Percentiles rank a stretch among this genome's conserved stretches.
phyloP scores from a whole-genome alignment of 257 asterid genomes.

The Euphrasia confusa region DNA sequence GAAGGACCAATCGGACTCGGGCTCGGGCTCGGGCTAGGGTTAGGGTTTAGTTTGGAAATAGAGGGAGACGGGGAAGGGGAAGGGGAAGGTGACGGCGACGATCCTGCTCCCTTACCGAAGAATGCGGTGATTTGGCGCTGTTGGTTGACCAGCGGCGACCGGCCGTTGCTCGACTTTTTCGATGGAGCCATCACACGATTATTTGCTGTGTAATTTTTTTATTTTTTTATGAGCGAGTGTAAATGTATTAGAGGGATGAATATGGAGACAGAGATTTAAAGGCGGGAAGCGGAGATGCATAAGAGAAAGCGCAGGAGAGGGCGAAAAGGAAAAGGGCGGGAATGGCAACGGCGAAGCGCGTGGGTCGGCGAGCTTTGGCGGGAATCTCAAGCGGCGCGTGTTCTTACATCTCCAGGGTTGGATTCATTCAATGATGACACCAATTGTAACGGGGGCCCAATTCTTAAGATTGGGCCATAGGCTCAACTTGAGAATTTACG shows the following conservation, averaged over 20 bases:
- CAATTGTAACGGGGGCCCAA: no score
- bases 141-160: conserved; percentile 81
- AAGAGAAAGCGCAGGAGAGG: conserved; percentile 10
- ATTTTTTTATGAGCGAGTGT: neutral
- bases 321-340: conserved; percentile 23
- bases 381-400: conserved; percentile 31
- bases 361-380: conserved; percentile 30
- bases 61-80: conserved; percentile 39
- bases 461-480: no score
- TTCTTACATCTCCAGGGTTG: no score
- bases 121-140: conserved; percentile 84
- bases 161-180: conserved; percentile 66
- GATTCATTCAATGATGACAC: no score
- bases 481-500: no score
- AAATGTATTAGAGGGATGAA: conserved; percentile 4
- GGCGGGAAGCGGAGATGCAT: conserved; percentile 22
- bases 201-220: neutral
- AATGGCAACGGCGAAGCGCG: conserved; percentile 25
- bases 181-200: conserved; percentile 35
- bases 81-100: conserved; percentile 36
- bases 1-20: conserved; percentile 47
- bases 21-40: conserved; percentile 31
- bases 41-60: conserved; percentile 36
- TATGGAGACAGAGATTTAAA: neutral
- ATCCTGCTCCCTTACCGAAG: conserved; percentile 51